These are phyloP conservation scores for Debaryomyces maramus DNA, from an alignment of 805 yeast genomes.

Conservation along the genomic window DNA sequence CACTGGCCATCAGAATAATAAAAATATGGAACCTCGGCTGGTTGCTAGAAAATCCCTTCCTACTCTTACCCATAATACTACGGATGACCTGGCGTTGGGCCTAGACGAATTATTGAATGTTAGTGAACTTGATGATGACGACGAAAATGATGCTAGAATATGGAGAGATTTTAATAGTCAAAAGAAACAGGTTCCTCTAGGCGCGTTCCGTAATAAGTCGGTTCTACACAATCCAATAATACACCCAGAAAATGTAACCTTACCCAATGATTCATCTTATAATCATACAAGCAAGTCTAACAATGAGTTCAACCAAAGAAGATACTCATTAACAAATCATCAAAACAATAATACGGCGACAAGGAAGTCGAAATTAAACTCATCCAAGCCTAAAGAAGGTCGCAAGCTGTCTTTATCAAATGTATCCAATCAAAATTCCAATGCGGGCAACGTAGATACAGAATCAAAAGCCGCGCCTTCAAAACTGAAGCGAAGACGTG, in stretches of 20 bases:
- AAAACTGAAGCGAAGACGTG: slow-evolving; percentile 52
- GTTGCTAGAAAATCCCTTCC: slow-evolving; percentile 20
- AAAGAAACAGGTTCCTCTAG: slow-evolving; percentile 65
- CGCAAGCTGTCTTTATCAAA: slow-evolving; percentile 3
- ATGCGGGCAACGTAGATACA: neutral
- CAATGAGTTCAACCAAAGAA: slow-evolving; percentile 25
- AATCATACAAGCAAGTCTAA: slow-evolving; percentile 27
- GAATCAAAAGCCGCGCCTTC: slow-evolving; percentile 16
- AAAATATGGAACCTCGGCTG: slow-evolving; percentile 15
- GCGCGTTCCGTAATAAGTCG: slow-evolving; percentile 83
- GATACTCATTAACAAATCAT: slow-evolving; percentile 19
- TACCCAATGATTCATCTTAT: slow-evolving; percentile 20
- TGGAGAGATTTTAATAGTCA: slow-evolving; percentile 47
- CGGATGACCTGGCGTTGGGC: slow-evolving; percentile 42
- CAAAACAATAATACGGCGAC: slow-evolving; percentile 11
- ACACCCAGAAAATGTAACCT: slow-evolving; percentile 21
- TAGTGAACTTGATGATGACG: slow-evolving; percentile 78
- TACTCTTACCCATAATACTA: slow-evolving; percentile 3
- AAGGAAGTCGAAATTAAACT: neutral
- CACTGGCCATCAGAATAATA: slow-evolving; percentile 3
- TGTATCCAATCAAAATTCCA: neutral
- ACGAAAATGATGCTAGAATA: slow-evolving; percentile 53
- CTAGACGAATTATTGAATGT: slow-evolving; percentile 85
- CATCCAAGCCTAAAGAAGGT: slow-evolving; percentile 3
- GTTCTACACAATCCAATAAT: slow-evolving; percentile 27